phyloP scores from a whole-genome alignment of 2,329 filamentous ascomycete species.

The Fusarium sp. region DNA sequence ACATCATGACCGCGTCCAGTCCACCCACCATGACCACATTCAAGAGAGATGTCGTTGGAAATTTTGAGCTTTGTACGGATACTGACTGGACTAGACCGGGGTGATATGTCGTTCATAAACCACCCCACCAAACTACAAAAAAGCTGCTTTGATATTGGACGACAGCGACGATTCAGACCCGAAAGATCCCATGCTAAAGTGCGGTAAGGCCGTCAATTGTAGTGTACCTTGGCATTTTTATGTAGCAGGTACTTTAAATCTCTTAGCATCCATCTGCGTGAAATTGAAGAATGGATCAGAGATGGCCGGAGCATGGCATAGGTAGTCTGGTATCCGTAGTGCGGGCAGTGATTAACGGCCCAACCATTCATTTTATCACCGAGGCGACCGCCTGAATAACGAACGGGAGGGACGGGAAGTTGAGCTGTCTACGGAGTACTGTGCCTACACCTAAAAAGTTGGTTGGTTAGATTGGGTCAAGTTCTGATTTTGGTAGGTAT shows the following conservation, averaged over 20 bases:
- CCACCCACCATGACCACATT: conserved; percentile 9
- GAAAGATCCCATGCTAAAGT: conserved; percentile 39
- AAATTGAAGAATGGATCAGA: conserved; percentile 1
- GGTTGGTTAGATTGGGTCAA: conserved; percentile 4
- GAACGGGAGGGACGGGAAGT: conserved; percentile 9
- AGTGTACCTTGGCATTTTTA: conserved; percentile 29
- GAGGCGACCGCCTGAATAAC: conserved; percentile 40
- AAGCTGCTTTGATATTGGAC: conserved; percentile 35
- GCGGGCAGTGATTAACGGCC: conserved; percentile 26
- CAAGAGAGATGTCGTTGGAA: conserved; percentile 23
- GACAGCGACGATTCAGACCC: conserved; percentile 27
- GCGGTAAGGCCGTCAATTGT: conserved; percentile 35
- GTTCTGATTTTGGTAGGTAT: conserved; percentile 9
- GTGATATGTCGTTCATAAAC: conserved; percentile 34
- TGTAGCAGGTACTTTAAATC: neutral
- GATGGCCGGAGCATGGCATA: neutral
- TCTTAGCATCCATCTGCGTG: neutral
- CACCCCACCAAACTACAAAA: conserved; percentile 33
- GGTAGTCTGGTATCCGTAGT: no score
- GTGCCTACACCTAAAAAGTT: neutral
- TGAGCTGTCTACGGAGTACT: neutral
- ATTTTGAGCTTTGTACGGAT: conserved; percentile 7
- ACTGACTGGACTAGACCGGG: conserved; percentile 20
- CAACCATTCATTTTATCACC: conserved; percentile 48
- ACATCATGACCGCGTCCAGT: conserved; percentile 26